A percentile compares a stretch with the other conserved stretches of the same genome.
These are phyloP conservation scores for Dicorynia guianensis DNA, from an alignment of 306 rosid genomes.

Conservation along the genomic window DNA sequence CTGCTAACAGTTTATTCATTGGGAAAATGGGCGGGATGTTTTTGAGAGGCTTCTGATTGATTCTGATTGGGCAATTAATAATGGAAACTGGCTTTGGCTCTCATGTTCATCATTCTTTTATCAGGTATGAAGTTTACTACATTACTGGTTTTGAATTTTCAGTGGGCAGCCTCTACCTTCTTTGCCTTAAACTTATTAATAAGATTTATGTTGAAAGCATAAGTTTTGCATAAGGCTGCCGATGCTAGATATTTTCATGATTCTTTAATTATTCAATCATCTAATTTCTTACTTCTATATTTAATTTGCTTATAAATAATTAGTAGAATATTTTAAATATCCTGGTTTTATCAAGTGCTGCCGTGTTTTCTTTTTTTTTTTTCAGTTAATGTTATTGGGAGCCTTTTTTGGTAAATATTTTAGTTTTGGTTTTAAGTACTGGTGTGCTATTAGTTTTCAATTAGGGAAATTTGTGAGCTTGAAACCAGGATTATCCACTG, in stretches of 20 bases:
- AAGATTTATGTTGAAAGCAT: slow-evolving; percentile 3
- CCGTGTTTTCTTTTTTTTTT: background rate
- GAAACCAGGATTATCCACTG: slow-evolving; percentile 28
- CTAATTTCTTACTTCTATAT: slow-evolving; percentile 8
- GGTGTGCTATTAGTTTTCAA: background rate
- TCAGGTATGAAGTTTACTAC: slow-evolving; percentile 61
- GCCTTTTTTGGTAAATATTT: background rate
- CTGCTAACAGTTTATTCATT: slow-evolving; percentile 74
- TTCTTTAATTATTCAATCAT: background rate
- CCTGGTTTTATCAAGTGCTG: background rate
- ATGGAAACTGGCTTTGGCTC: slow-evolving; percentile 98
- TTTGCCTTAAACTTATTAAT: slow-evolving; percentile 10
- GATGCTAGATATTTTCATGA: background rate
- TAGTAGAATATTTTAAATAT: background rate
- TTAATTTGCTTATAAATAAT: background rate
- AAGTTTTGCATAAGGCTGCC: background rate
- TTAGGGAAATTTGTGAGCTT: slow-evolving; percentile 33
- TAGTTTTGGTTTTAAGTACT: background rate
- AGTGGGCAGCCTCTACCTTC: slow-evolving; percentile 27
- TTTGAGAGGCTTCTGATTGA: slow-evolving; percentile 95
- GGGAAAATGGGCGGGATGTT: slow-evolving; percentile 97
- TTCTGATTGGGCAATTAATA: slow-evolving; percentile 97
- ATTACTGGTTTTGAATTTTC: slow-evolving; percentile 24
- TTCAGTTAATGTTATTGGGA: background rate
- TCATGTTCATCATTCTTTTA: slow-evolving; percentile 94